phyloP scores from a whole-genome alignment of 2,329 filamentous ascomycete species.

The Penicillium thymicola region DNA sequence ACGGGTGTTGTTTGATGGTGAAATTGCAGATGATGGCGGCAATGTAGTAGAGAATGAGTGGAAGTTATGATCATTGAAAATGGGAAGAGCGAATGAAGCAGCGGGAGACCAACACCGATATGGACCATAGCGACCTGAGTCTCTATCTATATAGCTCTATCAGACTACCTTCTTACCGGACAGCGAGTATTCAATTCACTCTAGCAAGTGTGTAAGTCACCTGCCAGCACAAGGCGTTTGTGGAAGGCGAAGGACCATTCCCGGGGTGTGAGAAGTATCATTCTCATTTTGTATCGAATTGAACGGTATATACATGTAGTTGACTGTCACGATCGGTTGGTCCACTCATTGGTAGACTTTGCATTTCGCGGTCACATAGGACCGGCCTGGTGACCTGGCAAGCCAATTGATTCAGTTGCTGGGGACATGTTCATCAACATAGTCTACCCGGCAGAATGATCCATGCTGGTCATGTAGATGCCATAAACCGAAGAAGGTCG shows the following conservation, averaged over 20 bases:
- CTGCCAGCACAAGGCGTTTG: neutral
- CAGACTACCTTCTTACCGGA: neutral
- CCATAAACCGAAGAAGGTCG: neutral
- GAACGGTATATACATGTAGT: neutral
- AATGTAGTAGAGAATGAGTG: neutral
- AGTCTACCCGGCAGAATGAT: neutral
- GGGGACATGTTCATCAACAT: neutral
- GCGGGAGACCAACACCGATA: neutral
- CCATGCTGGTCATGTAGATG: neutral
- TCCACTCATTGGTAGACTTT: neutral
- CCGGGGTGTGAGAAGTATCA: neutral
- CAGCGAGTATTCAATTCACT: neutral
- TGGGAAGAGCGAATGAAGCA: neutral
- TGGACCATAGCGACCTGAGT: neutral
- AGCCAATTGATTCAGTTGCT: neutral
- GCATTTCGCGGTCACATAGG: neutral
- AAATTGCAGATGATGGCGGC: no score
- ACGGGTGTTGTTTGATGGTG: no score
- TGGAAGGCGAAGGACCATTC: neutral
- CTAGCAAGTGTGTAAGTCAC: neutral
- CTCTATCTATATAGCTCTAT: neutral
- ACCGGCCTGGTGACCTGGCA: neutral
- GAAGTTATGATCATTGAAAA: neutral
- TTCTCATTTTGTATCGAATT: neutral
- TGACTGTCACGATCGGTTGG: neutral